These are phyloP conservation scores for Leishmania tarentolae DNA, from an alignment of 208 protist genomes.

Conservation along the genomic window DNA sequence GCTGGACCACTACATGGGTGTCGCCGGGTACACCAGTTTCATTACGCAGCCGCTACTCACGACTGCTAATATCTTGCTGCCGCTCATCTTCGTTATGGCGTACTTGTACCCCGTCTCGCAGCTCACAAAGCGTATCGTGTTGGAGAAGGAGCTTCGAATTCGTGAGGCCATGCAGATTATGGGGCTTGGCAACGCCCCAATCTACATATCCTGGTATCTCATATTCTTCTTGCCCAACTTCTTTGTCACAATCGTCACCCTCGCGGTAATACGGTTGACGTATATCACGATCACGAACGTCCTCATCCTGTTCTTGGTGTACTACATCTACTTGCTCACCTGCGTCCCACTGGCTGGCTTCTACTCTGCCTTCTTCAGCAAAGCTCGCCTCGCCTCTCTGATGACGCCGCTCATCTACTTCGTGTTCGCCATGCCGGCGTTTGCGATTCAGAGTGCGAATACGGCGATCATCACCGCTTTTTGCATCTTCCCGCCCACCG, in stretches of 20 bases:
- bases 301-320: slow-evolving; percentile 45
- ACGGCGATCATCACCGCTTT: slow-evolving; percentile 23
- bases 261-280: slow-evolving; percentile 54
- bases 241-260: slow-evolving; percentile 45
- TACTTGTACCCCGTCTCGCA: slow-evolving; percentile 76
- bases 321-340: slow-evolving; percentile 60
- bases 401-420: slow-evolving; percentile 75
- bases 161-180: slow-evolving; percentile 84
- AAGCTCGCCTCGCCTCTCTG: slow-evolving; percentile 58
- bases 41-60: slow-evolving; percentile 50
- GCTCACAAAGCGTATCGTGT: slow-evolving; percentile 68
- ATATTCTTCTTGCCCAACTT: slow-evolving; percentile 46
- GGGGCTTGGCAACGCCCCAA: slow-evolving; percentile 58
- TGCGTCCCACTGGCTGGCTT: slow-evolving; percentile 50
- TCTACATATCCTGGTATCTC: slow-evolving; percentile 50
- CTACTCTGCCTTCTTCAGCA: slow-evolving; percentile 64
- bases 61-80: slow-evolving; percentile 37
- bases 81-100: slow-evolving; percentile 61
- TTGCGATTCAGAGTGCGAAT: slow-evolving; percentile 44
- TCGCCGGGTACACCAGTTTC: slow-evolving; percentile 39
- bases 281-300: slow-evolving; percentile 47
- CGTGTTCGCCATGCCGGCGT: slow-evolving; percentile 29
- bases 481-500: slow-evolving; percentile 51
- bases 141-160: slow-evolving; percentile 82
- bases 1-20: slow-evolving; percentile 41